phyloP scores from a whole-genome alignment of 352 stramenopile species.

The Phytophthora tubulina region DNA sequence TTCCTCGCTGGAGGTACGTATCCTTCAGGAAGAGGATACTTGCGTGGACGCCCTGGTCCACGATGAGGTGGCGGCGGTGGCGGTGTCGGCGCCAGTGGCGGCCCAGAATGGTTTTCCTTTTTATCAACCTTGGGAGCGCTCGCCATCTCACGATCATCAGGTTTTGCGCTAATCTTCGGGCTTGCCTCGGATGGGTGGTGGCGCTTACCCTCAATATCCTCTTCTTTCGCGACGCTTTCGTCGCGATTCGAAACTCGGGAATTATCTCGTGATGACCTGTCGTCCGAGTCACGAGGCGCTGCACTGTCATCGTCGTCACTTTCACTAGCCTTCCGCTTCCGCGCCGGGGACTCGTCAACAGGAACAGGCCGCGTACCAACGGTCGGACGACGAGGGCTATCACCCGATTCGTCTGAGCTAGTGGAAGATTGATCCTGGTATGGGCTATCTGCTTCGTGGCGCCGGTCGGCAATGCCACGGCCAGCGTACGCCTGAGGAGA shows the following conservation, averaged over 20 bases:
- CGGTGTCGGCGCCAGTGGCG: neutral
- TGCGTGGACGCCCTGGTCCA: slow-evolving; percentile 29
- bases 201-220: slow-evolving; percentile 6
- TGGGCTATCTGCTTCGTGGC: slow-evolving; percentile 13
- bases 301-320: slow-evolving; percentile 16
- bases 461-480: slow-evolving; percentile 16
- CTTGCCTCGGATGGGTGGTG: neutral
- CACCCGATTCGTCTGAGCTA: slow-evolving; percentile 28
- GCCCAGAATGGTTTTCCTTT: slow-evolving; percentile 13
- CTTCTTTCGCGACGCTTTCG: slow-evolving; percentile 10
- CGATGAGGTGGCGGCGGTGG: slow-evolving; percentile 17
- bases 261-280: slow-evolving; percentile 15
- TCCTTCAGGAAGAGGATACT: slow-evolving; percentile 5
- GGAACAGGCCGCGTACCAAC: slow-evolving; percentile 6
- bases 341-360: slow-evolving; percentile 5
- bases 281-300: slow-evolving; percentile 4
- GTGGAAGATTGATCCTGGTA: slow-evolving; percentile 33
- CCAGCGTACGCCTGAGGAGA: slow-evolving; percentile 2
- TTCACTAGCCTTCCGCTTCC: slow-evolving; percentile 31
- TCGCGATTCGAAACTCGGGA: neutral
- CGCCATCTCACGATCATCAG: slow-evolving; percentile 5
- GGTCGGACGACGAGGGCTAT: slow-evolving; percentile 19
- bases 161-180: neutral
- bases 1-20: slow-evolving; percentile 14
- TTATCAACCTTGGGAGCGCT: neutral